Evolutionary conservation across 352 stramenopile genomes (phyloP).

Genomic region (Salisapilia sapeloensis): DNA sequence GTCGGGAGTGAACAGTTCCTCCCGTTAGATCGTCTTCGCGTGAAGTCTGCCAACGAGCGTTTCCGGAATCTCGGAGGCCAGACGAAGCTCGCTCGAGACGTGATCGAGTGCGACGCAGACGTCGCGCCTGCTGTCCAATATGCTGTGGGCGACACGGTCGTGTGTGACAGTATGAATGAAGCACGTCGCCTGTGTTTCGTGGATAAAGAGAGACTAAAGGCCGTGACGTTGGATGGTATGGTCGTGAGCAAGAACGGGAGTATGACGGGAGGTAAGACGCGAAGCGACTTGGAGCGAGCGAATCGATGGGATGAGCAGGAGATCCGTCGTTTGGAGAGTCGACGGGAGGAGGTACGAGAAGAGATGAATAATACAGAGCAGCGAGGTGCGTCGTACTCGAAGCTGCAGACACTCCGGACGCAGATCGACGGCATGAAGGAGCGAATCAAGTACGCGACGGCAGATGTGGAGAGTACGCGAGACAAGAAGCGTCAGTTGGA

Average conservation of each 20-base stretch:
- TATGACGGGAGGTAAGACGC: conserved; percentile 93
- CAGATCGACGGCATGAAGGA: conserved; percentile 57
- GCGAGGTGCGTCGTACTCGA: conserved; percentile 49
- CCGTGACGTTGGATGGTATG: conserved; percentile 88
- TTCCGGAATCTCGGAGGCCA: conserved; percentile 81
- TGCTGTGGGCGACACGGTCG: conserved; percentile 90
- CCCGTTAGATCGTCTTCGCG: conserved; percentile 89
- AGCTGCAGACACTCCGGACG: conserved; percentile 41
- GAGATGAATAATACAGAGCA: conserved; percentile 42
- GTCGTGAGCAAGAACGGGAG: conserved; percentile 96
- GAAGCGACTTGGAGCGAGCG: conserved; percentile 65
- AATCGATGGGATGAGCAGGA: conserved; percentile 89
- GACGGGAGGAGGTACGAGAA: conserved; percentile 72
- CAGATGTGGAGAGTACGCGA: conserved; percentile 54
- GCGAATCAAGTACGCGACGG: conserved; percentile 53
- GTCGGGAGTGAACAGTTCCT: conserved; percentile 93
- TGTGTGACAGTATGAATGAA: conserved; percentile 91
- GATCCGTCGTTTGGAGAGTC: conserved; percentile 61
- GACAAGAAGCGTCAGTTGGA: conserved; percentile 51
- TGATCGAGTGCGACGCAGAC: conserved; percentile 89
- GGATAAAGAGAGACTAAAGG: conserved; percentile 75
- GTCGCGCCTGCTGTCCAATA: conserved; percentile 91
- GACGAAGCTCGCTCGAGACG: conserved; percentile 91
- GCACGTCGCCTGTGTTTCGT: conserved; percentile 77
- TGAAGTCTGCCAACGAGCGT: conserved; percentile 86